Evolutionary conservation across 1,284 basidiomycete genomes (phyloP).

Genomic region (Retiboletus fuscus): DNA sequence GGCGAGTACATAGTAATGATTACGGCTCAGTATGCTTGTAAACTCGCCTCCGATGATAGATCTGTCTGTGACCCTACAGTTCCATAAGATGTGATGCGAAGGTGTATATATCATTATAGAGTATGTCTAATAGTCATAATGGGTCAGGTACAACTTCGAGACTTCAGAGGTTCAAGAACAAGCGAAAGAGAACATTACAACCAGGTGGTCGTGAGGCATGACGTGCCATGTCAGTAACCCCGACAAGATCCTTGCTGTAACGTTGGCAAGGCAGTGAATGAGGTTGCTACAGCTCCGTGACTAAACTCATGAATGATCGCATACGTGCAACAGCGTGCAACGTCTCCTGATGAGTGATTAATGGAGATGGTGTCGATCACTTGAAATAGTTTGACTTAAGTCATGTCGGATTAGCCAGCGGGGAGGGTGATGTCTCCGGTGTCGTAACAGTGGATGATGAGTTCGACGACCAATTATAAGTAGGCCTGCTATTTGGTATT

Average conservation of each 20-base stretch:
- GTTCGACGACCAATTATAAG: neutral
- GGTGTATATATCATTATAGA: no score
- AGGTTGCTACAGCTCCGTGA: neutral
- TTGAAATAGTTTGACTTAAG: neutral
- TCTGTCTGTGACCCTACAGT: no score
- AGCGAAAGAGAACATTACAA: neutral
- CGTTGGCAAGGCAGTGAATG: neutral
- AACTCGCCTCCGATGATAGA: no score
- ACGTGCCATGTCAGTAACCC: neutral
- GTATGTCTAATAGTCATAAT: no score
- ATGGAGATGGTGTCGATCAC: neutral
- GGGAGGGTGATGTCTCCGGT: conserved; percentile 7
- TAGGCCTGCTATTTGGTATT: neutral
- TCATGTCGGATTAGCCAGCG: neutral
- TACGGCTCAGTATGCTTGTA: no score
- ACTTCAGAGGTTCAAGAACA: neutral
- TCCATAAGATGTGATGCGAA: no score
- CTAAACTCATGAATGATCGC: neutral
- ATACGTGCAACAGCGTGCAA: neutral
- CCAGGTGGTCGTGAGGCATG: neutral
- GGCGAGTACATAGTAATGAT: no score
- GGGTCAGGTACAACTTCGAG: no score
- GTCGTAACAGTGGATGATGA: conserved; percentile 6
- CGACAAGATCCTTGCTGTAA: neutral
- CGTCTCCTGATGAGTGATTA: neutral